Percentiles rank a stretch among this genome's conserved stretches.
phyloP scores from a whole-genome alignment of 331 rosid genomes.

The Pyracantha coccinea region DNA sequence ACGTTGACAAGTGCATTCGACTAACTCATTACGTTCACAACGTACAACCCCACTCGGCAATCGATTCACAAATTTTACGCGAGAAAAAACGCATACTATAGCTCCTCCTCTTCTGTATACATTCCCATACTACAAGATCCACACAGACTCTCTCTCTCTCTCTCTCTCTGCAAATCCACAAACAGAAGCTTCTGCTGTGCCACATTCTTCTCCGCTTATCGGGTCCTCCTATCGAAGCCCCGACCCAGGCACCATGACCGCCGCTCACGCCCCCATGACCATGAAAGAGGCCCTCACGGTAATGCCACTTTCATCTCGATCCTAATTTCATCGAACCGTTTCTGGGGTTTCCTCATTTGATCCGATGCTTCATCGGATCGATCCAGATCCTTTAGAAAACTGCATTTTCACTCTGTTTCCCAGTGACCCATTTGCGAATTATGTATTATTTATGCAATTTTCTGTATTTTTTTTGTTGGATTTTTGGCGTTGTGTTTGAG shows the following conservation, averaged over 20 bases:
- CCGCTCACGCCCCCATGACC: constrained; percentile 58
- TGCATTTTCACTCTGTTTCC: constrained; percentile 1
- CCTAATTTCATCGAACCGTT: not conserved
- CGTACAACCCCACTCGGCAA: constrained; percentile 1
- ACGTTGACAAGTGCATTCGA: not conserved
- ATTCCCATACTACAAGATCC: constrained; percentile 10
- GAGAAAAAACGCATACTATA: not conserved
- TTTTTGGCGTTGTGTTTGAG: not conserved
- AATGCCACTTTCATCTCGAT: not conserved
- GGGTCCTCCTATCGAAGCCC: constrained; percentile 18
- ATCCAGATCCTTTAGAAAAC: constrained; percentile 12
- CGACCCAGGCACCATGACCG: constrained; percentile 42
- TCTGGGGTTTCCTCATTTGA: not conserved
- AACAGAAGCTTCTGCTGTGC: constrained; percentile 6
- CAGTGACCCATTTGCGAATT: constrained; percentile 4
- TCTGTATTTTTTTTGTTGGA: not conserved
- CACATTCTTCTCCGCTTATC: constrained; percentile 4
- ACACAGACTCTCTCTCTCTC: not conserved
- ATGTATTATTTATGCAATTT: not conserved
- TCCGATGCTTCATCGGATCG: not conserved
- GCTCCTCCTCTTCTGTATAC: not conserved
- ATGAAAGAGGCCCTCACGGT: constrained; percentile 70
- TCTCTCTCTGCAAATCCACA: not conserved
- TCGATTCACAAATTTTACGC: not conserved
- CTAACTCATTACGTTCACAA: not conserved